Percentiles rank a stretch among this genome's conserved stretches.
Evolutionary conservation across 2,329 filamentous ascomycete genomes (phyloP).

Genomic region (Pleoardoris graminearum): DNA sequence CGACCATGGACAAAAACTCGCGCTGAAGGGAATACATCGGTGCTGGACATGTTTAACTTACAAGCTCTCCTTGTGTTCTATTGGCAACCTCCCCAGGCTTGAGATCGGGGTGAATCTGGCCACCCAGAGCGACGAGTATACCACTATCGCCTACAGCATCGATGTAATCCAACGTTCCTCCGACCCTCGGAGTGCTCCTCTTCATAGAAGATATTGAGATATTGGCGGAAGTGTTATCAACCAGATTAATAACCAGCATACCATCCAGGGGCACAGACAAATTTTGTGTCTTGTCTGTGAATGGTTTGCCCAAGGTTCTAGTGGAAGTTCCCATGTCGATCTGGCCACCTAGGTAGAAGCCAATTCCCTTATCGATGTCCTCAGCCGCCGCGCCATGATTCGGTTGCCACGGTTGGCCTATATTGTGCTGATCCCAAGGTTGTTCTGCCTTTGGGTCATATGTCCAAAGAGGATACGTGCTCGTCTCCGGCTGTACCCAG

Average conservation of each 20-base stretch:
- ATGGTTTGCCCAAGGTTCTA: constrained; percentile 13
- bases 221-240: constrained; percentile 41
- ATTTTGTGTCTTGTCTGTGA: constrained; percentile 16
- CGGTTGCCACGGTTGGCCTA: constrained; percentile 28
- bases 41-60: constrained; percentile 19
- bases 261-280: constrained; percentile 38
- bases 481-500: constrained; percentile 17
- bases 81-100: constrained; percentile 5
- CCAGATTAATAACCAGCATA: constrained; percentile 47
- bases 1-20: no score
- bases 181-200: constrained; percentile 37
- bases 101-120: constrained; percentile 27
- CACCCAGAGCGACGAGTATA: constrained; percentile 47
- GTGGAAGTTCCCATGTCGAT: constrained; percentile 42
- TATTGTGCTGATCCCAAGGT: constrained; percentile 24
- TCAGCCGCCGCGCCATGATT: constrained; percentile 46
- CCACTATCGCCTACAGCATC: constrained; percentile 43
- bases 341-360: constrained; percentile 48
- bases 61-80: constrained; percentile 28
- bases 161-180: constrained; percentile 47
- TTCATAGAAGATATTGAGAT: constrained; percentile 43
- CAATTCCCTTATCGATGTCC: constrained; percentile 42
- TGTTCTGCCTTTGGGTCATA: constrained; percentile 13
- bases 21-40: not conserved
- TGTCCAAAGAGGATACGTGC: constrained; percentile 26